phyloP scores from a whole-genome alignment of 441 rosid species.

The Biscutella laevigata region DNA sequence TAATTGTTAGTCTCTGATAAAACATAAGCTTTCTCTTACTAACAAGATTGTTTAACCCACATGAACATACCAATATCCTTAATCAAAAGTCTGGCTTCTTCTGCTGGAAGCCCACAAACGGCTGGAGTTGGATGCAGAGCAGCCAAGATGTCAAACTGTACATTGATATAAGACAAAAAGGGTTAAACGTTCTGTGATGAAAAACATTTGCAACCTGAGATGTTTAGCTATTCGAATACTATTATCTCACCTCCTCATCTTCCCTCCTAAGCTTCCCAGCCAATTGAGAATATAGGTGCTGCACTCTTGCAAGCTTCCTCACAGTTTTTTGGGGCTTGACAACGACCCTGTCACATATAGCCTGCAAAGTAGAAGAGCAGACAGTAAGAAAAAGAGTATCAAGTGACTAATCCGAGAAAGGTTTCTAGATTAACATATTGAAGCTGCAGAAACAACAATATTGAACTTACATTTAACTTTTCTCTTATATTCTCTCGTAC shows the following conservation, averaged over 20 bases:
- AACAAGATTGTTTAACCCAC: no score
- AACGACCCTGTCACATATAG: slow-evolving; percentile 52
- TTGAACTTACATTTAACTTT: slow-evolving; percentile 57
- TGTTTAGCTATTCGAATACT: background rate
- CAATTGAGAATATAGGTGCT: slow-evolving; percentile 68
- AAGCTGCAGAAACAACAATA: slow-evolving; percentile 14
- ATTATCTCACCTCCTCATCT: slow-evolving; percentile 65
- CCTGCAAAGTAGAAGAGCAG: slow-evolving; percentile 34
- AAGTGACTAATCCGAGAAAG: background rate
- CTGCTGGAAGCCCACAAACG: slow-evolving; percentile 90
- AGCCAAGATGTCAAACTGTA: slow-evolving; percentile 67
- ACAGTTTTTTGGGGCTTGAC: slow-evolving; percentile 66
- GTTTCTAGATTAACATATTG: no score
- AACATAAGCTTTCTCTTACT: no score
- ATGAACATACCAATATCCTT: no score
- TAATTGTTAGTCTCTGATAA: background rate
- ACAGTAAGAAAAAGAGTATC: background rate
- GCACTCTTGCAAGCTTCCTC: slow-evolving; percentile 78
- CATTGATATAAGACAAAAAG: background rate
- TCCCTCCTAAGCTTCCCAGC: slow-evolving; percentile 58
- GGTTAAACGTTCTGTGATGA: background rate
- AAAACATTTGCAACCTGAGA: background rate
- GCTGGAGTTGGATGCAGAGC: slow-evolving; percentile 95
- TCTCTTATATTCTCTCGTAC: slow-evolving; percentile 80
- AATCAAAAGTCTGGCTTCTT: slow-evolving; percentile 73